These are phyloP conservation scores for Sistotremastrum niveocremeum DNA, from an alignment of 768 basidiomycete species.

Conservation along the genomic window DNA sequence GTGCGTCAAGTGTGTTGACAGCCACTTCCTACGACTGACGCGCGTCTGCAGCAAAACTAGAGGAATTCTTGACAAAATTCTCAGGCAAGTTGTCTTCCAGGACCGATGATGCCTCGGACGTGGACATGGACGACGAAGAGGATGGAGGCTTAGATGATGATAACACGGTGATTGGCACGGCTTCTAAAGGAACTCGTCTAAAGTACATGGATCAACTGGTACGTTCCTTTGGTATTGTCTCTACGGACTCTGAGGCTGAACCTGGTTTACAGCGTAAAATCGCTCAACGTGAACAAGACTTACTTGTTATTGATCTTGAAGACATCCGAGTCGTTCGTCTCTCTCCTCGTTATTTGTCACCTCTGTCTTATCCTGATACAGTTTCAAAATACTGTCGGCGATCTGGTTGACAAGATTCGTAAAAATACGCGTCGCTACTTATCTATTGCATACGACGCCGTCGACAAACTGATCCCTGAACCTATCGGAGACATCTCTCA, in stretches of 20 bases:
- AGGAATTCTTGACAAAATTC: conserved; percentile 57
- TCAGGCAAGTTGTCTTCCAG: conserved; percentile 54
- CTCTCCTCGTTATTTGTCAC: conserved; percentile 1
- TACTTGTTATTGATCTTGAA: conserved; percentile 78
- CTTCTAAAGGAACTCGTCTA: conserved; percentile 25
- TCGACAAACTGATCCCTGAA: conserved; percentile 80
- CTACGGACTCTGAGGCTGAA: conserved; percentile 6
- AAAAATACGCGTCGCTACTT: conserved; percentile 85
- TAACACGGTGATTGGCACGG: conserved; percentile 5
- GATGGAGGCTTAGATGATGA: conserved; percentile 12
- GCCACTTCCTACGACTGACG: background rate
- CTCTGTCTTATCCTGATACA: conserved; percentile 15
- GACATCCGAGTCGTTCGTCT: conserved; percentile 60
- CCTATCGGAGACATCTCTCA: conserved; percentile 85
- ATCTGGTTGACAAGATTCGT: conserved; percentile 67
- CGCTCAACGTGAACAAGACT: conserved; percentile 86
- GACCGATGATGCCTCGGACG: conserved; percentile 45
- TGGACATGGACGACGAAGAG: conserved; percentile 46
- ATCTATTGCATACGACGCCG: conserved; percentile 74
- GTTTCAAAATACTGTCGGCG: conserved; percentile 59
- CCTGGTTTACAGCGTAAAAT: conserved; percentile 56
- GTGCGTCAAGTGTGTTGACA: conserved; percentile 20
- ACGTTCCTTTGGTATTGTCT: conserved; percentile 18
- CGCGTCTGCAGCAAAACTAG: conserved; percentile 45
- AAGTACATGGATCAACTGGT: conserved; percentile 86